These are phyloP conservation scores for Magnusiomyces fungicola DNA, from an alignment of 1,139 yeast species.

Conservation along the genomic window DNA sequence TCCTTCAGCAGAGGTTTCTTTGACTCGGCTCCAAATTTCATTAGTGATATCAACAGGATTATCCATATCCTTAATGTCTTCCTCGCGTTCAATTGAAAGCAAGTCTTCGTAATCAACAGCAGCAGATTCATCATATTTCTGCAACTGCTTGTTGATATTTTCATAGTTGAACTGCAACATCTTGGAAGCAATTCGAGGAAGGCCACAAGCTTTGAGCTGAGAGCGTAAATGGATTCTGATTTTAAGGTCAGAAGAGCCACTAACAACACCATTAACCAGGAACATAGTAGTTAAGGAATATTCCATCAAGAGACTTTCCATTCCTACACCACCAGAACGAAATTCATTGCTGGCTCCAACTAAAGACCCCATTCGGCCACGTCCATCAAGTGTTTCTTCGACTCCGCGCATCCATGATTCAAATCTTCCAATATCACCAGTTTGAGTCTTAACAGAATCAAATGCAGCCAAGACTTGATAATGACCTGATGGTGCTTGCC, in stretches of 20 bases:
- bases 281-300: conserved; percentile 75
- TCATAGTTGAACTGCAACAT: conserved; percentile 59
- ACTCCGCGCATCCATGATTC: conserved; percentile 82
- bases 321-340: conserved; percentile 49
- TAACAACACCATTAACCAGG: conserved; percentile 64
- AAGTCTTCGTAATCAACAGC: conserved; percentile 66
- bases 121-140: conserved; percentile 56
- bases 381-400: conserved; percentile 70
- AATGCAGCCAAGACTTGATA: conserved; percentile 58
- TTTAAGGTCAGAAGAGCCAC: conserved; percentile 53
- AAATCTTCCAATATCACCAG: conserved; percentile 57
- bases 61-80: conserved; percentile 37
- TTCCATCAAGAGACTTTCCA: conserved; percentile 70
- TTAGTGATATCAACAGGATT: conserved; percentile 68
- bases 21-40: conserved; percentile 44
- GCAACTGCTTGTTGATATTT: conserved; percentile 57
- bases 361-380: conserved; percentile 81
- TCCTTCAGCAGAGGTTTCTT: conserved; percentile 62
- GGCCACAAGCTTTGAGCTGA: conserved; percentile 70
- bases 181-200: conserved; percentile 53
- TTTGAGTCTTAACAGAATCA: conserved; percentile 52
- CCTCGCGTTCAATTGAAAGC: conserved; percentile 51
- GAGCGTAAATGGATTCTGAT: conserved; percentile 71
- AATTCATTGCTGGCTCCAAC: conserved; percentile 94
- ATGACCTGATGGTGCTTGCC: conserved; percentile 49